Evolutionary conservation across 148 eudicot species (phyloP), one percentile per base, ranked within the genome.

Genomic region (Persicaria maculosa): DNA sequence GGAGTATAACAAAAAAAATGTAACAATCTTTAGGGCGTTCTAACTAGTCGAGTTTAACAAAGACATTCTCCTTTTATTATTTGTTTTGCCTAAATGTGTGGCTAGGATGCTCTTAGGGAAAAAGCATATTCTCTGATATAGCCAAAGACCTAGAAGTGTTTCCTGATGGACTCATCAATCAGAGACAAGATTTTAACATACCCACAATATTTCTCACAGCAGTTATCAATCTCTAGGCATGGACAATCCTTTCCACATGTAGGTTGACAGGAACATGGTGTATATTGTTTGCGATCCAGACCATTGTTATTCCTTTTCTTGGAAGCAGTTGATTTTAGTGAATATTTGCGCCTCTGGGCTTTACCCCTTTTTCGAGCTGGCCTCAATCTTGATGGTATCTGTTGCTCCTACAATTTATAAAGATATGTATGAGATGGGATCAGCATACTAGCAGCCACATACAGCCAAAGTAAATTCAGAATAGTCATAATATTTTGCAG

Each of bases 191-290:
- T 11, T 5, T 46, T 44, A 19, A 74, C 88, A 77, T 81, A 92
- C 98, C 97, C 96, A 77, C 98, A 95, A 64, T 92, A 95, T 82
- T 95, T 95, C 72, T 95, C 98, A 80, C 98, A 95, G 80, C 96
- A 92, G 75, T 82, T 88, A 80, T 90, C 97, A 65, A 83, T 84
- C 72, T 81, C 81, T 40, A 84, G 80, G 73, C 98, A 95, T 64
- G 97, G 81, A 85, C 98, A 95, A 72, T 92, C 84, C 79, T 95
- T 91, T 76, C 97, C 98, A 77, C 97, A 95, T 80, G 83, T 77
- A 46, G 83, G 68, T 80, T 84, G 64, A 79, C 98, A 95, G 55
- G 84, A 77, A 80, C 98, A 95, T 72, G 98, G 98, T 69, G 78
- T 74, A 80, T 92, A 95, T 58, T 88, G 98, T 76, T 82, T 87